Conservation (phyloP, 805 yeast genomes). For the Myxozyma geophila region DNA sequence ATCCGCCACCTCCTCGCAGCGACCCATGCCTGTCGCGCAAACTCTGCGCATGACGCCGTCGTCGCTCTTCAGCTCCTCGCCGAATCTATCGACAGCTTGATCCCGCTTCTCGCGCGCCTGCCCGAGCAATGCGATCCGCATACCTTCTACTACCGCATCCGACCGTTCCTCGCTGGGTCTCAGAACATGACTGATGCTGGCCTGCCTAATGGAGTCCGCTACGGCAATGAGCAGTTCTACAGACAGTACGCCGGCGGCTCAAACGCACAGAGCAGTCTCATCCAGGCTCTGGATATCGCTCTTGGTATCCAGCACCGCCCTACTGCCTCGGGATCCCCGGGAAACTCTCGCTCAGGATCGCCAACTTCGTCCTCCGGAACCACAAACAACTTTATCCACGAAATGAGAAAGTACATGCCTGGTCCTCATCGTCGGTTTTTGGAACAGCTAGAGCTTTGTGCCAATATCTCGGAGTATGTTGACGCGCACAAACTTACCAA, state of each 20-base stretch:
- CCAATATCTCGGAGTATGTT: constrained; percentile 71
- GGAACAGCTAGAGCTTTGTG: constrained; percentile 58
- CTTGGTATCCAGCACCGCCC: constrained; percentile 78
- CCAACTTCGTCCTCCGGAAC: constrained; percentile 52
- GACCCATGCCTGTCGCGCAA: constrained; percentile 57
- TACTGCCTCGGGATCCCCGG: constrained; percentile 44
- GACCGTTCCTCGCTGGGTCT: constrained; percentile 96
- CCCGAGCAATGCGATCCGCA: constrained; percentile 96
- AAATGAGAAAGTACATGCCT: constrained; percentile 92
- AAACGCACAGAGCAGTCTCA: constrained; percentile 88
- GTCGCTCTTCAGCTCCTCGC: constrained; percentile 66
- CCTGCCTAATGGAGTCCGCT: constrained; percentile 73
- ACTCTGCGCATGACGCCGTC: constrained; percentile 51
- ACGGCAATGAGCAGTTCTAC: constrained; percentile 53
- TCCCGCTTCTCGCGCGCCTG: constrained; percentile 75
- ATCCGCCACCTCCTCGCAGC: constrained; percentile 71
- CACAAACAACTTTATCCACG: constrained; percentile 64
- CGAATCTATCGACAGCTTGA: constrained; percentile 72
- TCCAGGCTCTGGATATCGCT: constrained; percentile 81
- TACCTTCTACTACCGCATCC: constrained; percentile 78
- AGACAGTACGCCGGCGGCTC: constrained; percentile 73
- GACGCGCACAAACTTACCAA: constrained; percentile 46
- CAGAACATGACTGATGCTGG: constrained; percentile 88
- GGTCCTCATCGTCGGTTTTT: constrained; percentile 79
- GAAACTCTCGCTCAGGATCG: constrained; percentile 10